Conservation (phyloP, 331 rosid species). For the Phaseolus coccineus region DNA sequence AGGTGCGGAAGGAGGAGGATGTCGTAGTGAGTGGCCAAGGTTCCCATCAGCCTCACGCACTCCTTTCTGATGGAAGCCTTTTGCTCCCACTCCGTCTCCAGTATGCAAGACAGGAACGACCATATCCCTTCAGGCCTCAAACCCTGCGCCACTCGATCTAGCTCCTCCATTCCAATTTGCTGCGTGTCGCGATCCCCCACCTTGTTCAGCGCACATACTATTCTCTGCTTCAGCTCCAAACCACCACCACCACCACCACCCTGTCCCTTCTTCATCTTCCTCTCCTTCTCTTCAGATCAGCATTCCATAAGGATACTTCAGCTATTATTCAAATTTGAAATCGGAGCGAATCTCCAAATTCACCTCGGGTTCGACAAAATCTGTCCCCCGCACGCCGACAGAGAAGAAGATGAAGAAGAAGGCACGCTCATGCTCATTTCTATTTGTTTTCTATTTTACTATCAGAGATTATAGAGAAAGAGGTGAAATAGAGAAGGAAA, state of each 20-base stretch:
- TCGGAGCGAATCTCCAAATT: background rate
- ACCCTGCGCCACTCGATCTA: slow-evolving; percentile 56
- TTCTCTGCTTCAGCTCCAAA: slow-evolving; percentile 69
- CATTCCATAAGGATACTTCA: background rate
- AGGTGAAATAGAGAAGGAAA: background rate
- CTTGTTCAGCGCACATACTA: slow-evolving; percentile 68
- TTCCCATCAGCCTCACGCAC: slow-evolving; percentile 65
- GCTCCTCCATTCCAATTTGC: slow-evolving; percentile 74
- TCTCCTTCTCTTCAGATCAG: background rate
- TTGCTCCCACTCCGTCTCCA: slow-evolving; percentile 74
- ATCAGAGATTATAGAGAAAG: background rate
- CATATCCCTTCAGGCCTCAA: slow-evolving; percentile 64
- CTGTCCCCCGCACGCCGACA: slow-evolving; percentile 29
- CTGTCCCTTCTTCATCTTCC: slow-evolving; percentile 65
- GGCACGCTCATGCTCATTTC: background rate
- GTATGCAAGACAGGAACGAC: slow-evolving; percentile 69
- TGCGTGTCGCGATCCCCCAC: slow-evolving; percentile 85
- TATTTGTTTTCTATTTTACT: no score
- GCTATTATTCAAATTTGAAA: slow-evolving; percentile 26
- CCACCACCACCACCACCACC: background rate
- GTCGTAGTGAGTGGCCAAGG: slow-evolving; percentile 52
- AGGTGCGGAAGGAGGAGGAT: slow-evolving; percentile 62
- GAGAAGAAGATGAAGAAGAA: background rate
- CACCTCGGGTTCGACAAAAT: slow-evolving; percentile 26
- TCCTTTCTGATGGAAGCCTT: slow-evolving; percentile 70